Evolutionary conservation across 2,329 filamentous ascomycete species (phyloP).

Genomic region (Aaosphaeria arxii): DNA sequence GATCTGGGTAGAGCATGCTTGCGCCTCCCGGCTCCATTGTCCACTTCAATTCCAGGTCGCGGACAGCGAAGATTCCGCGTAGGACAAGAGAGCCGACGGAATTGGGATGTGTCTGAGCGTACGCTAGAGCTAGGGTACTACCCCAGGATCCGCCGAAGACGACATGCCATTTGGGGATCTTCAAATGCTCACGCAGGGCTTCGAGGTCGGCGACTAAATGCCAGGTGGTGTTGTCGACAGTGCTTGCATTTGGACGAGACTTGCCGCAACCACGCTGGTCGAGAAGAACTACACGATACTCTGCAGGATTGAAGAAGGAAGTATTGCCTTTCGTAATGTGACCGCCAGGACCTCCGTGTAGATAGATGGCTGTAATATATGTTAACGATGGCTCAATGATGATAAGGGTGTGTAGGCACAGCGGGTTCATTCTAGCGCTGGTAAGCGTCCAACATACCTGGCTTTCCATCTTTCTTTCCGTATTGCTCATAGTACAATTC

Average conservation of each 20-base stretch:
- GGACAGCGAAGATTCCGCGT: slow-evolving; percentile 42
- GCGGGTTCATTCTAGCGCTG: background rate
- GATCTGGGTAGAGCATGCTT: slow-evolving; percentile 39
- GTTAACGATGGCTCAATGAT: too few relatives aligned
- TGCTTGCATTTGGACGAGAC: slow-evolving; percentile 41
- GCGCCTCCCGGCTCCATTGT: slow-evolving; percentile 32
- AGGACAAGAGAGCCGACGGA: slow-evolving; percentile 40
- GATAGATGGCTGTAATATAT: slow-evolving; percentile 33
- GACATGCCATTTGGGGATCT: slow-evolving; percentile 43
- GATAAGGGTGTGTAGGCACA: background rate
- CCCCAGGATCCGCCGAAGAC: slow-evolving; percentile 52
- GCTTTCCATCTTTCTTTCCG: slow-evolving; percentile 36
- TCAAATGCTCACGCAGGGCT: slow-evolving; percentile 39
- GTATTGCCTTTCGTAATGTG: slow-evolving; percentile 32
- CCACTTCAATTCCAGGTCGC: slow-evolving; percentile 32
- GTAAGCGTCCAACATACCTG: slow-evolving; percentile 22
- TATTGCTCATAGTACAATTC: slow-evolving; percentile 40
- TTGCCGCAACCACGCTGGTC: slow-evolving; percentile 48
- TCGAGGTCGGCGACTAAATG: slow-evolving; percentile 47
- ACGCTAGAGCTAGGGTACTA: slow-evolving; percentile 44
- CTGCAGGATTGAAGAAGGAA: slow-evolving; percentile 43
- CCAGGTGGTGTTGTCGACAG: slow-evolving; percentile 46
- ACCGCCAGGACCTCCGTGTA: slow-evolving; percentile 47
- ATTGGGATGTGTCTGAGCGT: slow-evolving; percentile 43
- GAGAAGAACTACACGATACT: slow-evolving; percentile 47